Base-by-base conservation (phyloP, 2,329 filamentous ascomycete species). In the Claviceps digitariae region DNA sequence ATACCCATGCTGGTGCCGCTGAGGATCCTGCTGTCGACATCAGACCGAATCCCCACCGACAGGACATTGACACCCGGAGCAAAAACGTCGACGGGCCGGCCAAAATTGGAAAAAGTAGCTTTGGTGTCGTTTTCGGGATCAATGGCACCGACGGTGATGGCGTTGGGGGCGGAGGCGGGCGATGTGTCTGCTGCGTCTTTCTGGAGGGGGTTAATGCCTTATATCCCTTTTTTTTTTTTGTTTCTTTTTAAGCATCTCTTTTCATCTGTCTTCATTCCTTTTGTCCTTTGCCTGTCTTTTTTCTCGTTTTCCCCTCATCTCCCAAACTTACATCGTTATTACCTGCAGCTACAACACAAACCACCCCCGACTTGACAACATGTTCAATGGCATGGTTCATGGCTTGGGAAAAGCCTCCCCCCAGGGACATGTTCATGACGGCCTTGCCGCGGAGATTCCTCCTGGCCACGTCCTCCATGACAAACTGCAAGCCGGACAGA, bases 351-450 rank as follows among this genome's bases (percentile, higher is more conserved):
- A 81, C 78, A 54, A 81, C 72, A 50, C 76, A 73, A 51, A 81
- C 75, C 56, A 82, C 66, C 46, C 78, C 78, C 10, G 72, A 73
- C 3, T 68, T 65, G 57, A 70, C 68, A 46, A 81, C 63, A 41
- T 67, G 67, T 59, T 75, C 64, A 55, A 81, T 74, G 60, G 77
- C 78, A n/a, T 67, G 63, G 69, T 83, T 82, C 64, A 81, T 64
- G 25, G 77, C 74, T 2, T 60, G 55, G 8, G 76, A 80, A 44
- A 58, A 62, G 54, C 66, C 64, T 29, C 78, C 77, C 54, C 78
- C 78, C 21, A 83, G 72, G 4, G 79, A 82, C 77, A 83, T 79
- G 72, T 82, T 83, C 72, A 83, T 75, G 59, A 83, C 74, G 53
- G 76, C 72, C 61, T 77, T 79, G 61, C 77, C 76, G n/a, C 57